Evolutionary conservation across 306 rosid genomes (phyloP).

Genomic region (Alnus glutinosa): DNA sequence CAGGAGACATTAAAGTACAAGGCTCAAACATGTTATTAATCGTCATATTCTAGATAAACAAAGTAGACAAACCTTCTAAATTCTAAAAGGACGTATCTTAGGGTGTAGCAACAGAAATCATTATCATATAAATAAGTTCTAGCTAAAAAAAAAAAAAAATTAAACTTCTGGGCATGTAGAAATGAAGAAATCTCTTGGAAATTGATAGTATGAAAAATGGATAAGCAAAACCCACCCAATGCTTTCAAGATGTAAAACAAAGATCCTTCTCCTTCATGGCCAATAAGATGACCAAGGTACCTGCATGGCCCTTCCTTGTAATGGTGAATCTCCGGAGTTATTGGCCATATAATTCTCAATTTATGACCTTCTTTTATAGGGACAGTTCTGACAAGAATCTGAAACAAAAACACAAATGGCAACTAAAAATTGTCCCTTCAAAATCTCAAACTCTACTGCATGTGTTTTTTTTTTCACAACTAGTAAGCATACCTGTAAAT

Average conservation of each 20-base stretch:
- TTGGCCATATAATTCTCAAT: conserved; percentile 79
- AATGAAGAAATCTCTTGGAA: conserved; percentile 9
- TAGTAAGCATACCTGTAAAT: conserved; percentile 63
- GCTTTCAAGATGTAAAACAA: conserved; percentile 79
- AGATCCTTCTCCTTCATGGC: conserved; percentile 99
- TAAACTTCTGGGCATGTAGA: conserved; percentile 9
- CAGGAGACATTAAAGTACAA: not conserved
- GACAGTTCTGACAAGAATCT: conserved; percentile 84
- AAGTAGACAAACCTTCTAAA: not conserved
- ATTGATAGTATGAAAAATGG: conserved; percentile 27
- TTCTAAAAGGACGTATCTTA: not conserved
- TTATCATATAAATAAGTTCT: not conserved
- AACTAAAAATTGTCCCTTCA: not conserved
- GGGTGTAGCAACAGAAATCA: not conserved
- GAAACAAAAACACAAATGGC: conserved; percentile 36
- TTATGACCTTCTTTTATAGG: conserved; percentile 91
- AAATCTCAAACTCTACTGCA: not conserved
- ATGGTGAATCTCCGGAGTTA: conserved; percentile 78
- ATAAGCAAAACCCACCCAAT: conserved; percentile 73
- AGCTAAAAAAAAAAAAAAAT: not conserved
- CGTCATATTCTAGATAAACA: not conserved
- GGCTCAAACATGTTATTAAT: not conserved
- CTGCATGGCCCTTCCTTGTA: conserved; percentile 92
- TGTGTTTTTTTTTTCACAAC: not conserved
- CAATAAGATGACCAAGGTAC: conserved; percentile 96